phyloP scores from a whole-genome alignment of 179 eudicot genomes.

The Nepenthes alata region DNA sequence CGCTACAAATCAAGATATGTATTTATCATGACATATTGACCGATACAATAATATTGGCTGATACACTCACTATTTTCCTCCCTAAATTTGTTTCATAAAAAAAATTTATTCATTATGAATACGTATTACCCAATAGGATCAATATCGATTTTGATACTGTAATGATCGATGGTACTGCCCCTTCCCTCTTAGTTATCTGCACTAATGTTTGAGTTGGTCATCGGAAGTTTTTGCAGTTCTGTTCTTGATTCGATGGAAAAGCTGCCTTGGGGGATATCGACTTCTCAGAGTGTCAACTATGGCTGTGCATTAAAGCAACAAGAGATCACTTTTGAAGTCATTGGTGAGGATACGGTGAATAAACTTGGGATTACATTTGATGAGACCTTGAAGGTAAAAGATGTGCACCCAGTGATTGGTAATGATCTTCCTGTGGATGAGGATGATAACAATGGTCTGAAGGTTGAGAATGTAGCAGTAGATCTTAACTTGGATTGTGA shows the following conservation, averaged over 20 bases:
- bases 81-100: too few relatives aligned
- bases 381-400: constrained; percentile 1
- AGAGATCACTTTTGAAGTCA: not conserved
- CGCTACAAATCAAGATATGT: too few relatives aligned
- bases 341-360: constrained; percentile 2
- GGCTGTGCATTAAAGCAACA: not conserved
- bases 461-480: not conserved
- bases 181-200: not conserved
- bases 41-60: too few relatives aligned
- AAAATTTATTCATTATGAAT: too few relatives aligned
- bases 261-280: not conserved
- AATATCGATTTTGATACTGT: too few relatives aligned
- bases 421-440: not conserved
- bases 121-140: too few relatives aligned
- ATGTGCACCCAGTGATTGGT: not conserved
- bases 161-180: too few relatives aligned
- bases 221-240: not conserved
- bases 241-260: constrained; percentile 3
- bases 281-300: not conserved
- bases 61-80: too few relatives aligned
- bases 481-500: not conserved
- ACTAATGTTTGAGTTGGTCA: not conserved
- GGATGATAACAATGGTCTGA: not conserved
- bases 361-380: constrained; percentile 1
- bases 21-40: too few relatives aligned